These are phyloP conservation scores for Vaucheria bursata DNA, from an alignment of 352 stramenopile genomes.

Conservation along the genomic window DNA sequence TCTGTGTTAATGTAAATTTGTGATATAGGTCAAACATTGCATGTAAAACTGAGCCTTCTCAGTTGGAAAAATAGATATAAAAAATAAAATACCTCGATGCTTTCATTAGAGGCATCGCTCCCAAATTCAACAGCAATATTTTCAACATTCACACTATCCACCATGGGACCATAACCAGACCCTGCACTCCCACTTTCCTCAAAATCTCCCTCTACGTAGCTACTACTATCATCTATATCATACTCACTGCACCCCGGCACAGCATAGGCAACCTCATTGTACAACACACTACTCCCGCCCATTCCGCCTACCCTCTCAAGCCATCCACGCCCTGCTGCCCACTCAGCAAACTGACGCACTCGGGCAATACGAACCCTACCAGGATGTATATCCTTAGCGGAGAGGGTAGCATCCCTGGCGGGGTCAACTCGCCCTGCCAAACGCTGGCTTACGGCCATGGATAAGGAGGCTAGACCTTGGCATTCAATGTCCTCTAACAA, in stretches of 20 bases:
- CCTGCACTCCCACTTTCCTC: not conserved
- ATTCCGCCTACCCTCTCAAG: constrained; percentile 14
- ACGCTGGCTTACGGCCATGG: not conserved
- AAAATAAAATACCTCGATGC: too few species aligned
- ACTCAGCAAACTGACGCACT: constrained; percentile 21
- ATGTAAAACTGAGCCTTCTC: too few species aligned
- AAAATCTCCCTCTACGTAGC: not conserved
- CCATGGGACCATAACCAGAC: too few species aligned
- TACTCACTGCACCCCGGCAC: not conserved
- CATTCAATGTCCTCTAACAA: not conserved
- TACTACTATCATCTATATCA: not conserved
- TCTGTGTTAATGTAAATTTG: too few species aligned
- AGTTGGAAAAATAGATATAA: too few species aligned
- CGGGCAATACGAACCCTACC: constrained; percentile 24
- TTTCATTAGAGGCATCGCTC: too few species aligned
- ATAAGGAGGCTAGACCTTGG: not conserved
- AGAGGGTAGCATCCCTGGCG: not conserved
- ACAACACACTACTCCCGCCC: not conserved
- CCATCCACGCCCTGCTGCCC: constrained; percentile 30
- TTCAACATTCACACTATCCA: too few species aligned
- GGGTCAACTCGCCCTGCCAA: not conserved
- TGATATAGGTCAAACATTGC: too few species aligned
- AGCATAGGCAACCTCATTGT: not conserved
- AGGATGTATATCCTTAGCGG: constrained; percentile 4
- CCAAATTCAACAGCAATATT: too few species aligned